These are phyloP conservation scores for Aspergillus sclerotiicarbonarius DNA, from an alignment of 495 filamentous ascomycete species.

Conservation along the genomic window DNA sequence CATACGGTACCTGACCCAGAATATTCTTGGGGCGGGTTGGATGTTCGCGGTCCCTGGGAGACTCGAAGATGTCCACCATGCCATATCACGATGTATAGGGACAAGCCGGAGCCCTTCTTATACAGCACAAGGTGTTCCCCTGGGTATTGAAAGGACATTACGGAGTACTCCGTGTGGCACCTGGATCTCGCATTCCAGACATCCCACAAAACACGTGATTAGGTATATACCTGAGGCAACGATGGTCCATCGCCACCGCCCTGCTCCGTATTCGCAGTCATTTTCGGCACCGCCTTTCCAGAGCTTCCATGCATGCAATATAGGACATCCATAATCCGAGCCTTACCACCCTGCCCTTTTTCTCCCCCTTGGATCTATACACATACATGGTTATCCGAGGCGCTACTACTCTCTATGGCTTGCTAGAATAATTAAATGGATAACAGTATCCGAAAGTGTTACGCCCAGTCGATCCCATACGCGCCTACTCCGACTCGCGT, in stretches of 20 bases:
- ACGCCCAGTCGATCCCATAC: background rate
- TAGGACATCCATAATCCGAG: background rate
- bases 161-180: background rate
- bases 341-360: background rate
- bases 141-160: too few relatives aligned
- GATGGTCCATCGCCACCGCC: background rate
- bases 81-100: background rate
- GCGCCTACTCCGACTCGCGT: background rate
- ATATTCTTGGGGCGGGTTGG: background rate
- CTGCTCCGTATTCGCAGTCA: background rate
- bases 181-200: background rate
- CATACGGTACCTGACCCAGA: background rate
- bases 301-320: background rate
- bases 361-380: background rate
- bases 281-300: constrained; percentile 1
- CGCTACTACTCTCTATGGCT: background rate
- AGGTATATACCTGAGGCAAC: background rate
- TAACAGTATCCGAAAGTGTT: background rate
- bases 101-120: background rate
- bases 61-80: background rate
- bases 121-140: too few relatives aligned
- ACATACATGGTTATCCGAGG: background rate
- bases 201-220: background rate
- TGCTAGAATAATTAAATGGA: background rate
- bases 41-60: background rate